phyloP scores from a whole-genome alignment of 129 eudicot genomes.

The Saussurea involucrata region DNA sequence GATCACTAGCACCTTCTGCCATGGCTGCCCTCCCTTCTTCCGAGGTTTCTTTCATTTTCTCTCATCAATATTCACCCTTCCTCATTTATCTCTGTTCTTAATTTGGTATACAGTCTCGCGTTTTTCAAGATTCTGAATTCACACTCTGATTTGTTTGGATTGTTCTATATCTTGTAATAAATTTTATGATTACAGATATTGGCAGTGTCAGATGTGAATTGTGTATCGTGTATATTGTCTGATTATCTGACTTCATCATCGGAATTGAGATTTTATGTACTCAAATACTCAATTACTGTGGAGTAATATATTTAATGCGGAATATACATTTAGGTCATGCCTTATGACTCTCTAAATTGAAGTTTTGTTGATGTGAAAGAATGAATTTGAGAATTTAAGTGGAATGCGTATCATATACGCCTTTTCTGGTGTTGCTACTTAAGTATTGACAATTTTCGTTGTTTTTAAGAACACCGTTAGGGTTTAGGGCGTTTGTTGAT shows the following conservation, averaged over 20 bases:
- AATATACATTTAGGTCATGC: constrained; percentile 21
- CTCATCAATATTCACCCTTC: background rate
- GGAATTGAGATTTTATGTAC: constrained; percentile 19
- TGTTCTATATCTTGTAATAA: background rate
- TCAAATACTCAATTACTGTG: constrained; percentile 7
- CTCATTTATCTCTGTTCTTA: background rate
- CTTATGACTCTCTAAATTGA: background rate
- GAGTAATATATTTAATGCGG: background rate
- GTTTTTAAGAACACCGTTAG: background rate
- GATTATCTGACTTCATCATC: background rate
- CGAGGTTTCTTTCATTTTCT: constrained; percentile 34
- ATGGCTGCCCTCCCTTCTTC: constrained; percentile 65
- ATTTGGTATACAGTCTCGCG: background rate
- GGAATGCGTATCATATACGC: constrained; percentile 7
- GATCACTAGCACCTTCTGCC: constrained; percentile 39
- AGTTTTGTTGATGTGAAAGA: constrained; percentile 4
- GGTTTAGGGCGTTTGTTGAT: constrained; percentile 13
- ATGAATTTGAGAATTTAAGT: constrained; percentile 18
- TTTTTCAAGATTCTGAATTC: background rate
- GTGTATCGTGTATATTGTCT: background rate
- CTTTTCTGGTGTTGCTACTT: constrained; percentile 6
- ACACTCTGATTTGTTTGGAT: background rate
- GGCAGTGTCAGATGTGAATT: constrained; percentile 15
- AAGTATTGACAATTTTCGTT: background rate
- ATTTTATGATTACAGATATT: background rate